phyloP scores from a whole-genome alignment of 768 basidiomycete species.

The Hygrophorus pudorinus region DNA sequence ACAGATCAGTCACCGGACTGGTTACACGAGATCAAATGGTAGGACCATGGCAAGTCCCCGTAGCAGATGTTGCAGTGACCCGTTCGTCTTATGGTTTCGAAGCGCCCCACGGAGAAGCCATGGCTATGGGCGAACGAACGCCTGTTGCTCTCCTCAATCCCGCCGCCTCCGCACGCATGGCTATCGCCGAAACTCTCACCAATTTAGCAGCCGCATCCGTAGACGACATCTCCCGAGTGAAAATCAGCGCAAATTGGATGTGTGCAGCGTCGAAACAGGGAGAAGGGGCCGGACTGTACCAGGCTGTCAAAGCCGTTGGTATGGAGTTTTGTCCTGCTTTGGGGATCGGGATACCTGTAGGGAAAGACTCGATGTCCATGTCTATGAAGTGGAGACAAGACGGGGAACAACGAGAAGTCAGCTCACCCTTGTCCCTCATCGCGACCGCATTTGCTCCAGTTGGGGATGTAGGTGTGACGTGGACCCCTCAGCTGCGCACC shows the following conservation, averaged over 20 bases:
- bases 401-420: conserved; percentile 67
- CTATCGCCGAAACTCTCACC: conserved; percentile 86
- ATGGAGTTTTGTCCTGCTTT: conserved; percentile 89
- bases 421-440: conserved; percentile 85
- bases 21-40: conserved; percentile 98
- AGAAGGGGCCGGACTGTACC: conserved; percentile 84
- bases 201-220: conserved; percentile 82
- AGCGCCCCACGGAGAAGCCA: conserved; percentile 78
- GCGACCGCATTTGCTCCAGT: conserved; percentile 92
- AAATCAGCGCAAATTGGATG: conserved; percentile 99
- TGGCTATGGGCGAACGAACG: conserved; percentile 98
- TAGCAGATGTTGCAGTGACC: conserved; percentile 95
- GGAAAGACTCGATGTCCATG: conserved; percentile 99
- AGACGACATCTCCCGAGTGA: conserved; percentile 60
- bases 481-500: conserved; percentile 83
- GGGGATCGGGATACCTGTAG: conserved; percentile 93
- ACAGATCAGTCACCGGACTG: conserved; percentile 87
- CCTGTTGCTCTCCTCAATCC: conserved; percentile 82
- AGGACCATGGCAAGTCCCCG: conserved; percentile 96
- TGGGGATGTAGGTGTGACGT: conserved; percentile 66
- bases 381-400: conserved; percentile 82
- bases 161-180: conserved; percentile 92
- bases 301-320: conserved; percentile 83
- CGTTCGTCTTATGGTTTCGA: conserved; percentile 92
- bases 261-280: conserved; percentile 83